Evolutionary conservation across 208 protist genomes (phyloP), one percentile per base, ranked within the genome.

Genomic region (Trypanosoma cruzi): DNA sequence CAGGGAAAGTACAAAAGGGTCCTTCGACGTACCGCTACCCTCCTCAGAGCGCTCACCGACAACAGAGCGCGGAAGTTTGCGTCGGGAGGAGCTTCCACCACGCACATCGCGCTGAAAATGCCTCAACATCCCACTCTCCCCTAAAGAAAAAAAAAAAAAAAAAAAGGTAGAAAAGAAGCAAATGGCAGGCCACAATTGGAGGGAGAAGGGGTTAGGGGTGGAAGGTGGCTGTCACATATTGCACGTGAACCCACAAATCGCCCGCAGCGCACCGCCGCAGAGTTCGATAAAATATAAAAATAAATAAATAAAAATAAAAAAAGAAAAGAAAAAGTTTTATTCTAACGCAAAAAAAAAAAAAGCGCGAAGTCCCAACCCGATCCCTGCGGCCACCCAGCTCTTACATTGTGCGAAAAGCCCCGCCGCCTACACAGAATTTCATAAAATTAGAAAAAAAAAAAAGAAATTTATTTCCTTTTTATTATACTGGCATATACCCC

Each of bases 1-100:
- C 40, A 96, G 52, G 0, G 84, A 74, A 31, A 89, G 73, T 0
- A 70, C 67, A 68, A 82, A 88, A 11, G 90, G 90, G 24, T 80
- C 67, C 22, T 64, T 56, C 13, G 83, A 54, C 13, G 72, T 67
- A 3, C 86, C 86, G 14, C 58, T 73, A 2, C 86, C 89, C 0
- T 36, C 26, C 68, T 89, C 66, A 42, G 24, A 0, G 40, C 44
- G n/a, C 22, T 26, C 50, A 8, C 16, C 8, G 42, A 68, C 54
- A 4, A n/a, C 31, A 8, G 60, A 34, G 11, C 36, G 58, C 0
- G 48, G 4, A 0, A 36, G 46, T 36, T 73, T 73, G 16, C n/a
- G n/a, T n/a, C 32, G 18, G 52, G 5, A 5, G 0, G 36, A 6
- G n/a, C 7, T 49, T 29, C 44, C 7, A 16, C 48, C 75, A 11